phyloP scores from a whole-genome alignment of 2,329 filamentous ascomycete species.

The Colletotrichum phormii region DNA sequence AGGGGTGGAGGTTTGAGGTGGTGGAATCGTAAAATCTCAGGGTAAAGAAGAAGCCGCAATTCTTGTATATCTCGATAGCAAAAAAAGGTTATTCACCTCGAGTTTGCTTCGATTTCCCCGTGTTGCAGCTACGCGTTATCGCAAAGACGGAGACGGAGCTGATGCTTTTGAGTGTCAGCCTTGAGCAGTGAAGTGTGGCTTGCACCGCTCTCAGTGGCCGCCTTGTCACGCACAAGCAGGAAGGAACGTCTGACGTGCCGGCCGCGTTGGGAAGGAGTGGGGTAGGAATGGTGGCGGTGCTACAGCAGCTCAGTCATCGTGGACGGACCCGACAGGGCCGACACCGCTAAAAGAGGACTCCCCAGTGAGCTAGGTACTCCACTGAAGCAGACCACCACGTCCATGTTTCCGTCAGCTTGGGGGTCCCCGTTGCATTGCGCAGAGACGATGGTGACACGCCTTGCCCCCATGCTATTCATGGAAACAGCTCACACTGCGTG shows the following conservation, averaged over 20 bases:
- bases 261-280: conserved; percentile 5
- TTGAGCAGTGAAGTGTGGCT: conserved; percentile 33
- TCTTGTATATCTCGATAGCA: conserved; percentile 44
- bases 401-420: not conserved
- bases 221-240: conserved; percentile 7
- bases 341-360: not conserved
- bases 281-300: conserved; percentile 34
- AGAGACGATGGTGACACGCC: conserved; percentile 15
- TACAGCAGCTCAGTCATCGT: not conserved
- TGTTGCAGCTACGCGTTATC: conserved; percentile 1
- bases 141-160: conserved; percentile 18
- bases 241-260: conserved; percentile 7
- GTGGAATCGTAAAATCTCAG: not conserved
- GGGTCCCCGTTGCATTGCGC: conserved; percentile 13
- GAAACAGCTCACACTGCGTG: conserved; percentile 1
- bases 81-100: not conserved
- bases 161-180: conserved; percentile 32
- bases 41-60: conserved; percentile 33
- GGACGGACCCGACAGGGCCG: not conserved
- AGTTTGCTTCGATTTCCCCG: not conserved
- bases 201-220: conserved; percentile 19
- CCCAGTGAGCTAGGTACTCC: not conserved
- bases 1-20: not conserved
- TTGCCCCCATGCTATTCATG: conserved; percentile 19
- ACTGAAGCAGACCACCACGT: conserved; percentile 2